Evolutionary conservation across 306 rosid species (phyloP).

Genomic region (Castanea crenata): DNA sequence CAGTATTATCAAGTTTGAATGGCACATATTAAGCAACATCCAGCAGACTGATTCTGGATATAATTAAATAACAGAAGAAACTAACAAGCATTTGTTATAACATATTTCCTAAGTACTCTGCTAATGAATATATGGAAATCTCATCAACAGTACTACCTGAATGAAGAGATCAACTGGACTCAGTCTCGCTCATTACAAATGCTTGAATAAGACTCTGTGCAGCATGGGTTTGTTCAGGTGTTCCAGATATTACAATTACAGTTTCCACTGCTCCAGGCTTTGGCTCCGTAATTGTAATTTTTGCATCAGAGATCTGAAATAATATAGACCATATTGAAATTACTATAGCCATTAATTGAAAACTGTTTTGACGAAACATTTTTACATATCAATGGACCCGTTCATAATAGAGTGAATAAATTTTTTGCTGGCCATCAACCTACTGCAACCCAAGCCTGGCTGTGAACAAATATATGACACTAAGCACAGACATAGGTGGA

Average conservation of each 20-base stretch:
- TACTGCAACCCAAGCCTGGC: too few relatives aligned
- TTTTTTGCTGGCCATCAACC: too few relatives aligned
- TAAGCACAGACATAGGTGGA: too few relatives aligned
- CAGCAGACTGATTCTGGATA: slow-evolving; percentile 25
- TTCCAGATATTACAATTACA: slow-evolving; percentile 81
- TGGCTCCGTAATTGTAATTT: slow-evolving; percentile 76
- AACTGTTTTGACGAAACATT: background rate
- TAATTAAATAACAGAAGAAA: slow-evolving; percentile 8
- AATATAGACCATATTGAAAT: slow-evolving; percentile 25
- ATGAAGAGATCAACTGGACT: slow-evolving; percentile 54
- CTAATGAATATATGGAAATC: slow-evolving; percentile 21
- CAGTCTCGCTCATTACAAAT: slow-evolving; percentile 83
- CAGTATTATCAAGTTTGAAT: slow-evolving; percentile 1
- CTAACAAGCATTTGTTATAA: background rate
- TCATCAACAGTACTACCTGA: slow-evolving; percentile 36
- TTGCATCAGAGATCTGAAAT: slow-evolving; percentile 92
- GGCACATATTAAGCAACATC: slow-evolving; percentile 25
- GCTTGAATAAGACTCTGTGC: slow-evolving; percentile 99
- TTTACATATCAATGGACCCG: background rate
- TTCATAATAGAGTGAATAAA: too few relatives aligned
- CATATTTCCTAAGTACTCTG: background rate
- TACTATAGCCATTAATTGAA: slow-evolving; percentile 3
- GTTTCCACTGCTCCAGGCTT: slow-evolving; percentile 91
- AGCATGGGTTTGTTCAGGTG: slow-evolving; percentile 96
- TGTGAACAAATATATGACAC: too few relatives aligned